These are phyloP conservation scores for Sporothrix protearum DNA, from an alignment of 2,329 filamentous ascomycete species.

Conservation along the genomic window DNA sequence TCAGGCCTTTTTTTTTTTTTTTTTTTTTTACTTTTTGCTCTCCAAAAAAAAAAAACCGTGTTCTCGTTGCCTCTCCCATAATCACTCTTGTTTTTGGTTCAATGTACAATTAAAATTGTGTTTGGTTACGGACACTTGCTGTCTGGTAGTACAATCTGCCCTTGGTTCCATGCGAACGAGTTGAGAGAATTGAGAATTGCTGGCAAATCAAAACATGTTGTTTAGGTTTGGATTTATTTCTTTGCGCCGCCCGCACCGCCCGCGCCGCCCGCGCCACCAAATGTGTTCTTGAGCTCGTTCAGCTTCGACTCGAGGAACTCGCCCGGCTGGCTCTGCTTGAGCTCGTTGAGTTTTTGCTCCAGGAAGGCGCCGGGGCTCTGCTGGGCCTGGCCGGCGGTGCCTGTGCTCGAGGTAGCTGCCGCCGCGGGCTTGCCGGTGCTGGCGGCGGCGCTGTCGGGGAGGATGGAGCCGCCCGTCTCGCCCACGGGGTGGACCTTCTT, in stretches of 20 bases:
- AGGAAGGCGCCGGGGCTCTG: not conserved
- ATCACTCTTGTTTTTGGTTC: not conserved
- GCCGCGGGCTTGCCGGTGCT: not conserved
- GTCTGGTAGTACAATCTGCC: too few species aligned
- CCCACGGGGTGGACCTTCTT: slow-evolving; percentile 1
- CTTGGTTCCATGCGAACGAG: too few species aligned
- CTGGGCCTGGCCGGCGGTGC: not conserved
- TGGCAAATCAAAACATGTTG: too few species aligned
- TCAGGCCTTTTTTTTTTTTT: not conserved
- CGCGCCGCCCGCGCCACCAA: not conserved
- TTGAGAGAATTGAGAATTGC: too few species aligned
- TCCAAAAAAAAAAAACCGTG: not conserved
- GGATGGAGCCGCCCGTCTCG: not conserved
- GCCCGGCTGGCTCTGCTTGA: not conserved
- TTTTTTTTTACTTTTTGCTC: too few species aligned
- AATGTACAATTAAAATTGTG: not conserved
- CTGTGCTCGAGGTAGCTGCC: too few species aligned
- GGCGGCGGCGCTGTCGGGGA: not conserved
- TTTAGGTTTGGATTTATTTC: too few species aligned
- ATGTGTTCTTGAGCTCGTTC: not conserved
- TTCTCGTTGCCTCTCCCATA: not conserved
- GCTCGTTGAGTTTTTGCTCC: not conserved
- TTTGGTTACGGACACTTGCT: not conserved
- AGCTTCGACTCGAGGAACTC: not conserved
- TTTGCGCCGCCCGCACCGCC: too few species aligned